Conservation (phyloP, 805 yeast species). For the Hanseniaspora vineae region DNA sequence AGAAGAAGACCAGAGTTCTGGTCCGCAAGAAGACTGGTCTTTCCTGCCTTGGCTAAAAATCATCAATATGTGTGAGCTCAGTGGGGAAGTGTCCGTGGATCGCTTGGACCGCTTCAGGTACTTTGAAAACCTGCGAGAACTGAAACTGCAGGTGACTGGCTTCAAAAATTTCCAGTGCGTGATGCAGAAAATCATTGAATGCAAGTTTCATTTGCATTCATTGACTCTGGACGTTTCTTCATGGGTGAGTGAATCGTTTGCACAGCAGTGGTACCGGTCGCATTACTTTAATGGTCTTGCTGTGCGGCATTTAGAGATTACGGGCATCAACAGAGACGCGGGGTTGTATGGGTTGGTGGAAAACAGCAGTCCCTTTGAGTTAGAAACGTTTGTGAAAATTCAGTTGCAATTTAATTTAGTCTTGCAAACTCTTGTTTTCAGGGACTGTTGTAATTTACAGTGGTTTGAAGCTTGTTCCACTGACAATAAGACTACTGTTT, state of each 20-base stretch:
- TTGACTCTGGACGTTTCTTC: not conserved
- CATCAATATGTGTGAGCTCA: not conserved
- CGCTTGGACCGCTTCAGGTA: not conserved
- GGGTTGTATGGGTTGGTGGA: too few species aligned
- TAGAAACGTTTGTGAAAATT: not conserved
- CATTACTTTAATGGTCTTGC: not conserved
- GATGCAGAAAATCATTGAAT: not conserved
- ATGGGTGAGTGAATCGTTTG: not conserved
- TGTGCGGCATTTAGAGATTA: too few species aligned
- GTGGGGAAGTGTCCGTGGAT: not conserved
- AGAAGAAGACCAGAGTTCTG: too few species aligned
- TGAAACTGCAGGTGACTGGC: not conserved
- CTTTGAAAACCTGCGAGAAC: not conserved
- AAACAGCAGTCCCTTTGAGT: not conserved
- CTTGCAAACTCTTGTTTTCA: not conserved
- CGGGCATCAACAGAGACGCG: too few species aligned
- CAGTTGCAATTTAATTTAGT: not conserved
- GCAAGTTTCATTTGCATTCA: not conserved
- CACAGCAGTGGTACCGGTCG: not conserved
- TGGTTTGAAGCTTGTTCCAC: not conserved
- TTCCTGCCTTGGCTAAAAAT: not conserved
- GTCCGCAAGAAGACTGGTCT: not conserved
- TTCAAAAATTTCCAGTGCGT: not conserved
- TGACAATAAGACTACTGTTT: too few species aligned
- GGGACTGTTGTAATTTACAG: not conserved